phyloP scores from a whole-genome alignment of 108 stramenopile species.

The Cyclotella sp. region DNA sequence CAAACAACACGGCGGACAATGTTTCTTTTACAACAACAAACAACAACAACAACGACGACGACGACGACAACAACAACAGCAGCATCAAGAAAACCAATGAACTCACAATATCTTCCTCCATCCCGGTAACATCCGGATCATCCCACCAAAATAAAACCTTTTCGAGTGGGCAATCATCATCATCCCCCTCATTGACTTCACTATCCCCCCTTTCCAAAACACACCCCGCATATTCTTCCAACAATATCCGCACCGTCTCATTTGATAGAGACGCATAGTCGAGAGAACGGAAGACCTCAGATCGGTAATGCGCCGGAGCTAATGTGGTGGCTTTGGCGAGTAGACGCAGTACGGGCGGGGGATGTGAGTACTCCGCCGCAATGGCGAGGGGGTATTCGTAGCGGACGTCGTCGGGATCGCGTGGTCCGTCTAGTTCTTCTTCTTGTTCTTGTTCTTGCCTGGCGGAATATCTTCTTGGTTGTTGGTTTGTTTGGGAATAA shows the following conservation, averaged over 20 bases:
- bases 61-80: not conserved
- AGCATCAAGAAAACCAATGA: too few species aligned
- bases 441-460: not conserved
- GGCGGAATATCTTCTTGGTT: too few species aligned
- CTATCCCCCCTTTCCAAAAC: conserved; percentile 40
- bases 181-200: conserved; percentile 49
- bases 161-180: conserved; percentile 46
- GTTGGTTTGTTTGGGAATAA: not conserved
- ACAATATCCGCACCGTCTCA: conserved; percentile 30
- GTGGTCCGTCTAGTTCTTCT: not conserved
- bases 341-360: conserved; percentile 24
- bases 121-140: conserved; percentile 46
- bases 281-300: conserved; percentile 40
- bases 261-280: conserved; percentile 38
- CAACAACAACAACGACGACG: not conserved
- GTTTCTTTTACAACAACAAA: not conserved
- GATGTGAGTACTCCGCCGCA: conserved; percentile 37
- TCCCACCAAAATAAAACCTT: conserved; percentile 54
- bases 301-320: conserved; percentile 28
- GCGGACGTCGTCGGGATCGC: conserved; percentile 39
- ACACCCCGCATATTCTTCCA: conserved; percentile 46
- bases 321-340: conserved; percentile 19
- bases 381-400: conserved; percentile 50
- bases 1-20: too few species aligned
- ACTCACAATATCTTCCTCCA: conserved; percentile 41